Conservation (phyloP, 2,329 filamentous ascomycete genomes). For the Phoma sp. region DNA sequence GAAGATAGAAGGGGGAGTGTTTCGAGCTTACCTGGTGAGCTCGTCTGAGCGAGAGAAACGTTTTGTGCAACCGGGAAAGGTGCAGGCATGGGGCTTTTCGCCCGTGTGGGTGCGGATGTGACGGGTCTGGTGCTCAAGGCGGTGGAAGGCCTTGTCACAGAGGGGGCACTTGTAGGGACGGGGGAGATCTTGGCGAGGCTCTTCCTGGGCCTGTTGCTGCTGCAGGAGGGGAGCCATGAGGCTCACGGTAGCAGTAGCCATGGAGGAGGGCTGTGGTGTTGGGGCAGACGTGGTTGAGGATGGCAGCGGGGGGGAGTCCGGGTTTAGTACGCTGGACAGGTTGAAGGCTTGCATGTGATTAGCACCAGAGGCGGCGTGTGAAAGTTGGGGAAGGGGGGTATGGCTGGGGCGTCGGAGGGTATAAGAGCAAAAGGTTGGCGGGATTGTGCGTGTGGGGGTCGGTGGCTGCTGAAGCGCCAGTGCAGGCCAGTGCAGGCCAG, state of each 20-base stretch:
- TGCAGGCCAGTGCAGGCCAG: neutral
- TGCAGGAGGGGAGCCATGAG: conserved; percentile 64
- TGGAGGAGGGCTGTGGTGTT: conserved; percentile 27
- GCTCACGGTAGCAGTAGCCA: conserved; percentile 56
- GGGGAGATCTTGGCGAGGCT: conserved; percentile 81
- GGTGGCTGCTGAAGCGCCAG: conserved; percentile 29
- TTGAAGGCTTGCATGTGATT: conserved; percentile 50
- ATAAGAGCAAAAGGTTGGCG: conserved; percentile 32
- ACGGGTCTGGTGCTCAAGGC: conserved; percentile 88
- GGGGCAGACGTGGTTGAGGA: conserved; percentile 11
- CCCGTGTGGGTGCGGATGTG: conserved; percentile 98
- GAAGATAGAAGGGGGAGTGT: no score
- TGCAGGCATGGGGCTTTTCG: conserved; percentile 96
- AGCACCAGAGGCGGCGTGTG: conserved; percentile 43
- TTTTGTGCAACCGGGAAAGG: conserved; percentile 94
- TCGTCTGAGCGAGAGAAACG: conserved; percentile 97
- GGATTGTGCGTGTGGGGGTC: conserved; percentile 39
- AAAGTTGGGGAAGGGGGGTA: conserved; percentile 45
- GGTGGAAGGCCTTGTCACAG: conserved; percentile 98
- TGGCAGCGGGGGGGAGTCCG: conserved; percentile 31
- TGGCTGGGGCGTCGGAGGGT: conserved; percentile 48
- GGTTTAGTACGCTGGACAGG: conserved; percentile 49
- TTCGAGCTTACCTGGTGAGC: conserved; percentile 64
- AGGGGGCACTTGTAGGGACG: conserved; percentile 98
- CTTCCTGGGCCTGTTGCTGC: conserved; percentile 58